A percentile compares a stretch with the other conserved stretches of the same genome.
Conservation (phyloP, 75 land plant species). For the Isoetes taiwanensis region DNA sequence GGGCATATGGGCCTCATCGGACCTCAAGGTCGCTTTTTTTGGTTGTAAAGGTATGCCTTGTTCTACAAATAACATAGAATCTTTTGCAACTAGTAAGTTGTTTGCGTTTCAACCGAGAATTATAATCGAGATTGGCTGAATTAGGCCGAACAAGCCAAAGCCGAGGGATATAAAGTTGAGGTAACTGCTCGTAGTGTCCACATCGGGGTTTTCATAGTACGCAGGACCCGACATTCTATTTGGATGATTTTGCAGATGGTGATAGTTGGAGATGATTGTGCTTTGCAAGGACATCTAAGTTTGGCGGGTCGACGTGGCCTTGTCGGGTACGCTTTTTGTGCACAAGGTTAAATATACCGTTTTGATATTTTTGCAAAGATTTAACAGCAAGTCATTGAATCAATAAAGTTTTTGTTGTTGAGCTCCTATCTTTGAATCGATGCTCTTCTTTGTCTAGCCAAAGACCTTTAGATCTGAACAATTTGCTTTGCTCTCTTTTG, state of each 20-base stretch:
- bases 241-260: constrained; percentile 49
- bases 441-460: too few species aligned
- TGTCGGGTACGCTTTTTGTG: constrained; percentile 85
- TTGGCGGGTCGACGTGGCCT: constrained; percentile 84
- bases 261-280: constrained; percentile 97
- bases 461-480: too few species aligned
- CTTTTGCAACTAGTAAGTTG: too few species aligned
- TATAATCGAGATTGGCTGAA: constrained; percentile 88
- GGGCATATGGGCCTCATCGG: constrained; percentile 96
- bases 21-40: constrained; percentile 78
- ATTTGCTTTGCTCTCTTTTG: too few species aligned
- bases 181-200: constrained; percentile 20
- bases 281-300: constrained; percentile 83
- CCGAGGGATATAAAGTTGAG: constrained; percentile 91
- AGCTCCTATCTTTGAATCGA: too few species aligned
- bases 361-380: neutral
- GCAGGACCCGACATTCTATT: too few species aligned
- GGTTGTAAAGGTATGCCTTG: constrained; percentile 92
- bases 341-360: constrained; percentile 54
- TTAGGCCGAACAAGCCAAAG: constrained; percentile 94
- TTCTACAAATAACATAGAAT: too few species aligned
- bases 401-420: too few species aligned
- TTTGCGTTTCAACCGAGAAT: too few species aligned
- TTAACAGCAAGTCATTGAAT: too few species aligned
- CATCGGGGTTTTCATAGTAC: neutral